Conservation (phyloP, 768 basidiomycete genomes). For the Hemileccinum impolitum region DNA sequence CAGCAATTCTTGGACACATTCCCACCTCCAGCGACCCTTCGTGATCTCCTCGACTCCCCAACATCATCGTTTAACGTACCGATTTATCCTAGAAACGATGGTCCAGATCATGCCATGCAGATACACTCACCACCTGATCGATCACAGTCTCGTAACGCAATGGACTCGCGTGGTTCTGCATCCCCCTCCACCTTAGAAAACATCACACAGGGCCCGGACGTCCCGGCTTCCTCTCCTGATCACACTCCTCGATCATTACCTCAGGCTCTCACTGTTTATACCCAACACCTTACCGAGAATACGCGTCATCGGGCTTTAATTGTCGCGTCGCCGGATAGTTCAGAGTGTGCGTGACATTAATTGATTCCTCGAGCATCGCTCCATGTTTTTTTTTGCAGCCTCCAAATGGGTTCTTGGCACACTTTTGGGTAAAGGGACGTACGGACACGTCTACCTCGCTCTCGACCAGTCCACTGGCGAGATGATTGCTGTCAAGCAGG, state of each 20-base stretch:
- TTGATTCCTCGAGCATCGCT: neutral
- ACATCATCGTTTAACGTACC: neutral
- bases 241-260: neutral
- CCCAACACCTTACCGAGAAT: neutral
- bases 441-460: constrained; percentile 92
- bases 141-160: neutral
- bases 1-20: neutral
- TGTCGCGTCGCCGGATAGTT: too few relatives aligned
- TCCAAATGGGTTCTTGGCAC: constrained; percentile 97
- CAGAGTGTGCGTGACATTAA: too few relatives aligned
- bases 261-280: neutral
- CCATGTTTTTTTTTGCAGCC: constrained; percentile 37
- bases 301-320: too few relatives aligned
- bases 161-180: neutral
- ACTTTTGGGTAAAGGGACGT: constrained; percentile 91
- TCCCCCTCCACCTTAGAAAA: neutral
- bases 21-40: neutral
- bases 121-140: neutral
- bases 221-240: neutral
- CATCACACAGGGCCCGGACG: neutral
- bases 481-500: constrained; percentile 98
- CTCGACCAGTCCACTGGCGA: constrained; percentile 91
- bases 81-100: too few relatives aligned
- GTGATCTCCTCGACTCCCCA: neutral
- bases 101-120: neutral